Evolutionary conservation across 2,329 filamentous ascomycete genomes (phyloP), one percentile per base, ranked within the genome.

Genomic region (Colletotrichum sp.): DNA sequence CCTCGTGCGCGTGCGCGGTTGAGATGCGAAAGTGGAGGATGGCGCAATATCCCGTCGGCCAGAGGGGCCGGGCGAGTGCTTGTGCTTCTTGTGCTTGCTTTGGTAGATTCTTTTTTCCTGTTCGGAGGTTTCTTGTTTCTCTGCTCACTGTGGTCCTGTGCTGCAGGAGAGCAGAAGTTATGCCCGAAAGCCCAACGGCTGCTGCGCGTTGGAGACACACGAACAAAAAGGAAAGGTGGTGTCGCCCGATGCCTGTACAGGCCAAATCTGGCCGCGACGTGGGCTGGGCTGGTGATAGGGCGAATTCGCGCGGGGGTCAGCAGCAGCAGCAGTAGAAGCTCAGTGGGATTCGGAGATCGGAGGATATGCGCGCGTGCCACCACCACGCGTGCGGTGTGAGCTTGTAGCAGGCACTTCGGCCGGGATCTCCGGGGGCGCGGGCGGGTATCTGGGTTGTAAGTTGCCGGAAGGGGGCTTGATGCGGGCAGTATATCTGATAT

Each of bases 101-200:
- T 10, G 8, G 32, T 32, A 36, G 32, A 12, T 59, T 28, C 28
- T 59, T 59, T 30, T n/a, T 30, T 12, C 56, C 5, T 5, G 28
- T 3, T n/a, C 34, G 28, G 38, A 36, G 43, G 30, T 26, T 58
- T 69, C 26, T 55, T 32, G 66, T 43, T 63, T 8, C 34, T 63
- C 14, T 63, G 61, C 24, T 26, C 36, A 32, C 43, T 70, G 30
- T 34, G 56, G 56, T 63, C 38, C 43, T 73, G 8, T 58, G 65
- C 65, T 58, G 56, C 65, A 56, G 56, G 38, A 69, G 38, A 43
- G 32, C 62, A 58, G 65, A 38, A 38, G 26, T 34, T 52, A 48
- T 73, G 71, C 65, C 65, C 71, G 21, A 59, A 65, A 62, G 14
- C 30, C 43, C n/a, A 62, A 69, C 55, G 71, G 71, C 26, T 56